Evolutionary conservation across 805 yeast genomes (phyloP).

Genomic region (Suhomyces vadensis): DNA sequence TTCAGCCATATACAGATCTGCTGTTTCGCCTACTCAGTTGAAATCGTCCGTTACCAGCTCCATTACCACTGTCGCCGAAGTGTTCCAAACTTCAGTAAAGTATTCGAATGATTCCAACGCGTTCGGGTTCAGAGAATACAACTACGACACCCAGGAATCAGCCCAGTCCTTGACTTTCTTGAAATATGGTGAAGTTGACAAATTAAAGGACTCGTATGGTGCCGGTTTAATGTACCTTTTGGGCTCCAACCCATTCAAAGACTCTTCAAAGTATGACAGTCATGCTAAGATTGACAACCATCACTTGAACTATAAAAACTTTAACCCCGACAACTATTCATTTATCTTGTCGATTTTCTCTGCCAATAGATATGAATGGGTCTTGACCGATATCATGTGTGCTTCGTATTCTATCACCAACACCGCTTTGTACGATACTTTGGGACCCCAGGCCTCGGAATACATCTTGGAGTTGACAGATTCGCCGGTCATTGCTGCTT

Average conservation of each 20-base stretch:
- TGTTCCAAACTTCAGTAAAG: conserved; percentile 19
- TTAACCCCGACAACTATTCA: conserved; percentile 23
- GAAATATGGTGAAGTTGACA: conserved; percentile 19
- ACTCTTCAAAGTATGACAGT: conserved; percentile 14
- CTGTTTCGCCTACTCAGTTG: conserved; percentile 22
- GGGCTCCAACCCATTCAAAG: conserved; percentile 21
- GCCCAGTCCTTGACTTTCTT: conserved; percentile 9
- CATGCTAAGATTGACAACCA: conserved; percentile 26
- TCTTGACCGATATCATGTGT: conserved; percentile 37
- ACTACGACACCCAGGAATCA: conserved; percentile 17
- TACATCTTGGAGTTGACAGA: conserved; percentile 35
- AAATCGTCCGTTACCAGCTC: conserved; percentile 22
- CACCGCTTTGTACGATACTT: conserved; percentile 44
- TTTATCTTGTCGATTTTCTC: conserved; percentile 37
- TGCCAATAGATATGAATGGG: conserved; percentile 40
- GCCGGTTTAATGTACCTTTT: conserved; percentile 26
- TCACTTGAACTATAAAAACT: conserved; percentile 9
- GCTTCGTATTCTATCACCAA: conserved; percentile 33
- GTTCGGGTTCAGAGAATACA: conserved; percentile 20
- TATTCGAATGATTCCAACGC: conserved; percentile 14
- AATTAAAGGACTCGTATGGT: conserved; percentile 17
- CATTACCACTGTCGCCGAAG: conserved; percentile 18
- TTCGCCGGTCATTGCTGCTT: conserved; percentile 50
- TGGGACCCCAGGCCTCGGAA: conserved; percentile 36
- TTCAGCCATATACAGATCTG: conserved; percentile 34